Evolutionary conservation across 1,284 basidiomycete species (phyloP).

Genomic region (Cutaneotrichosporon spelunceum): DNA sequence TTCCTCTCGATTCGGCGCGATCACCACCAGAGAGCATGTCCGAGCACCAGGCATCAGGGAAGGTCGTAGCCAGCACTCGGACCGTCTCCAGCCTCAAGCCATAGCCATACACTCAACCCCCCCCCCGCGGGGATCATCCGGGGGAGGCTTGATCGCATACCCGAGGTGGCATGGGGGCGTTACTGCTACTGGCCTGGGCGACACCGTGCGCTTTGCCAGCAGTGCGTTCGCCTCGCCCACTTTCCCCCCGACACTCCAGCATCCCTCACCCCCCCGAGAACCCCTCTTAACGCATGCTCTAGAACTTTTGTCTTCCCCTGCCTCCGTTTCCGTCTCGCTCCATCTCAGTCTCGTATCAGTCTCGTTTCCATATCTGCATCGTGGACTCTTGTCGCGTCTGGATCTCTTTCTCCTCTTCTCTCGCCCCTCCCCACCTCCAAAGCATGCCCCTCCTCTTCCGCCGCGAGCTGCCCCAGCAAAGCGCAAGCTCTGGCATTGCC

Average conservation of each 20-base stretch:
- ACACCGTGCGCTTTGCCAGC: neutral
- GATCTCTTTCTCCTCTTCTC: neutral
- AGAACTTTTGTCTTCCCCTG: neutral
- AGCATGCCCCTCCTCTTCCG: conserved; percentile 6
- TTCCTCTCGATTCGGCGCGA: neutral
- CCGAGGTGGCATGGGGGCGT: neutral
- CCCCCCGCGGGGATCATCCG: neutral
- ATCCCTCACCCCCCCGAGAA: too few species aligned
- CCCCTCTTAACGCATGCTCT: neutral
- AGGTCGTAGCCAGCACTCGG: neutral
- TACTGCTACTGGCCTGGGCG: neutral
- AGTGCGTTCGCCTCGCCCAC: too few species aligned
- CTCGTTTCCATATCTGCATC: too few species aligned
- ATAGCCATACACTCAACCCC: neutral
- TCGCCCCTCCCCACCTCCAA: neutral
- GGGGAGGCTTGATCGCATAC: neutral
- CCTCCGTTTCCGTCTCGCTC: neutral
- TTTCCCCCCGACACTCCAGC: too few species aligned
- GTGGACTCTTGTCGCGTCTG: neutral
- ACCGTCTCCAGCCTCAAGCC: neutral
- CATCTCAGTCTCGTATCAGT: neutral
- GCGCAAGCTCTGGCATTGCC: neutral
- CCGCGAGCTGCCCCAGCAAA: conserved; percentile 3
- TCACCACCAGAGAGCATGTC: neutral
- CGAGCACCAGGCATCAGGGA: neutral